Percentiles rank a stretch among this genome's conserved stretches.
These are phyloP conservation scores for Salinomyces thailandicus DNA, from an alignment of 2,329 filamentous ascomycete genomes.

Conservation along the genomic window DNA sequence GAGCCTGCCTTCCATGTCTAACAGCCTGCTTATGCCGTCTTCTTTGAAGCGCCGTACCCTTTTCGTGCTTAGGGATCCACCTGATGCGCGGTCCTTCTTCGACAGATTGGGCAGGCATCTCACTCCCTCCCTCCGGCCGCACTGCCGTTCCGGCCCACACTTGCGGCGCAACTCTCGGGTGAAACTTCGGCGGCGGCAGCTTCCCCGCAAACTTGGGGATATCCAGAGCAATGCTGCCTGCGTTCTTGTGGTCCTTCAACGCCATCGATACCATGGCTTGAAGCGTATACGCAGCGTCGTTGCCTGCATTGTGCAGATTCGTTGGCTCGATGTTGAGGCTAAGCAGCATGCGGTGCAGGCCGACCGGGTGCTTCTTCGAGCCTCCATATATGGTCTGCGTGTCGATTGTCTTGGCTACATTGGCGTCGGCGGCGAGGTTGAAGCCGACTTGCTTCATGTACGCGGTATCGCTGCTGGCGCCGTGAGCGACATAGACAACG, in stretches of 20 bases:
- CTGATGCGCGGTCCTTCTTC: no score
- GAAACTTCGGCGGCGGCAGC: slow-evolving; percentile 1
- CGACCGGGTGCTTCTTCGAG: slow-evolving; percentile 10
- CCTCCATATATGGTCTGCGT: slow-evolving; percentile 13
- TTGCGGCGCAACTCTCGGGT: not conserved
- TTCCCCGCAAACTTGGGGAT: not conserved
- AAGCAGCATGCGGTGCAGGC: slow-evolving; percentile 11
- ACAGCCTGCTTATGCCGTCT: not conserved
- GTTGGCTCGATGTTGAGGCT: slow-evolving; percentile 5
- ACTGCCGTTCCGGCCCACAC: slow-evolving; percentile 2
- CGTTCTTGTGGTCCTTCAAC: slow-evolving; percentile 7
- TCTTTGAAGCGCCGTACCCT: not conserved
- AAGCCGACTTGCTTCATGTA: slow-evolving; percentile 13
- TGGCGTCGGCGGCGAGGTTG: slow-evolving; percentile 3
- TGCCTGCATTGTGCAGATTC: slow-evolving; percentile 22
- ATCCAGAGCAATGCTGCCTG: slow-evolving; percentile 6
- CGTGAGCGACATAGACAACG: slow-evolving; percentile 19
- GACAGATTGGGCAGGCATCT: not conserved
- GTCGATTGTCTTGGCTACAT: slow-evolving; percentile 12
- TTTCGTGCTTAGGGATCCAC: no score
- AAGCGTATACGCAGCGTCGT: slow-evolving; percentile 21
- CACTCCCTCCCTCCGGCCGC: not conserved
- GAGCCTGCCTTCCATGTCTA: not conserved
- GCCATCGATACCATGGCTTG: slow-evolving; percentile 17
- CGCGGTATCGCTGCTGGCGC: slow-evolving; percentile 12